Percentiles rank a stretch among this genome's conserved stretches.
These are phyloP conservation scores for Colletotrichum sp. DNA, from an alignment of 2,329 filamentous ascomycete genomes.

Conservation along the genomic window DNA sequence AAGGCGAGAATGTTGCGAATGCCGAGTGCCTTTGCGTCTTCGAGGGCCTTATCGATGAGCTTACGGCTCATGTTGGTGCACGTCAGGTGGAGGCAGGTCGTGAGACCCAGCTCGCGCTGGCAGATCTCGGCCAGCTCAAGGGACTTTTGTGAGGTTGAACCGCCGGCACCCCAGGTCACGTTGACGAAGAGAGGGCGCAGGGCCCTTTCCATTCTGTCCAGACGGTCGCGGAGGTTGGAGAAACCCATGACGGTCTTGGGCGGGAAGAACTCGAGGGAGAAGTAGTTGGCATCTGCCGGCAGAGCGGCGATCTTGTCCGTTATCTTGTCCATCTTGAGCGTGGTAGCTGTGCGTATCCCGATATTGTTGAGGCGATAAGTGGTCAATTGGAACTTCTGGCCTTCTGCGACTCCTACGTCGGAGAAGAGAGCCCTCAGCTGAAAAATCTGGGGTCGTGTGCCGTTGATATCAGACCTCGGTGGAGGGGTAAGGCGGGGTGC, in stretches of 20 bases:
- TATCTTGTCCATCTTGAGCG: conserved; percentile 75
- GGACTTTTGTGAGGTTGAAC: conserved; percentile 88
- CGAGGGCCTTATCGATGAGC: conserved; percentile 85
- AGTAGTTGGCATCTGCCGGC: conserved; percentile 81
- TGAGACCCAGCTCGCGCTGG: conserved; percentile 88
- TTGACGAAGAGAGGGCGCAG: conserved; percentile 94
- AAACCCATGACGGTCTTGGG: conserved; percentile 97
- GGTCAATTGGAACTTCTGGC: background rate
- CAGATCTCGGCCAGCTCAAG: conserved; percentile 95
- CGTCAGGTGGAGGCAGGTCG: conserved; percentile 93
- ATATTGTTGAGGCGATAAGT: background rate
- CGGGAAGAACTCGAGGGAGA: conserved; percentile 99
- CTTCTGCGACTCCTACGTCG: background rate
- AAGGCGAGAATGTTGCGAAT: conserved; percentile 94
- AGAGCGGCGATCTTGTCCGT: conserved; percentile 94
- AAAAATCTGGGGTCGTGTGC: background rate
- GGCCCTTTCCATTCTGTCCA: conserved; percentile 93
- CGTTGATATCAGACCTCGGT: background rate
- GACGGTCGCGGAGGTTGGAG: conserved; percentile 88
- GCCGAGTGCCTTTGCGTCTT: conserved; percentile 87
- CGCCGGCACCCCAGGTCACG: conserved; percentile 97
- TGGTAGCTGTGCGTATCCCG: background rate
- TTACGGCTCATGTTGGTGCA: conserved; percentile 96
- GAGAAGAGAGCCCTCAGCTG: background rate
- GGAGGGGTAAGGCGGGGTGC: conserved; percentile 12